Percentiles rank a stretch among this genome's conserved stretches.
Conservation (phyloP, 805 yeast genomes). For the Sungouiozyma ichnusensis region DNA sequence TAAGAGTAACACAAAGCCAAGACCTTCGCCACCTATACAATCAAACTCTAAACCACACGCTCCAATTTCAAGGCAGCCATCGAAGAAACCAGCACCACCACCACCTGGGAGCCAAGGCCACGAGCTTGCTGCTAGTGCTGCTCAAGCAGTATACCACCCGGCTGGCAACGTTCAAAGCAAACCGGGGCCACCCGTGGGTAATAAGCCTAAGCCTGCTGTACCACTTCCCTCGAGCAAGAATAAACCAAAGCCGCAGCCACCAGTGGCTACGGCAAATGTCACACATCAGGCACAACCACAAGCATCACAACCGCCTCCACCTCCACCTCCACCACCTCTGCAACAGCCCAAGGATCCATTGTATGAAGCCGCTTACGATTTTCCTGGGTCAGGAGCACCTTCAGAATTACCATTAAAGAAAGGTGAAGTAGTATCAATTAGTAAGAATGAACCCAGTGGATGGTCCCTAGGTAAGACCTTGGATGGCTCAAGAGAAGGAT, state of each 20-base stretch:
- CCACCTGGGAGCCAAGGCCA: constrained; percentile 23
- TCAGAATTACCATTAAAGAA: constrained; percentile 69
- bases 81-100: constrained; percentile 30
- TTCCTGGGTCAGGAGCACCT: constrained; percentile 75
- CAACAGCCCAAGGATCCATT: constrained; percentile 62
- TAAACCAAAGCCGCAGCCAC: constrained; percentile 14
- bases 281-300: constrained; percentile 8
- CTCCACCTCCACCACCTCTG: constrained; percentile 64
- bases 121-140: constrained; percentile 33
- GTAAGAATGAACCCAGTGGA: constrained; percentile 70
- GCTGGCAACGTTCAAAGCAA: constrained; percentile 22
- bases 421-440: constrained; percentile 65
- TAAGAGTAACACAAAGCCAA: constrained; percentile 8
- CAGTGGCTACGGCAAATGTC: constrained; percentile 5
- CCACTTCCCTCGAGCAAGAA: constrained; percentile 52
- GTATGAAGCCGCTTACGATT: constrained; percentile 78
- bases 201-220: constrained; percentile 26
- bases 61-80: constrained; percentile 18
- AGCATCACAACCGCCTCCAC: constrained; percentile 37
- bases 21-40: constrained; percentile 4
- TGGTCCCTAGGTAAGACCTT: constrained; percentile 86
- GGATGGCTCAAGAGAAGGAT: constrained; percentile 76
- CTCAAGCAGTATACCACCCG: constrained; percentile 29
- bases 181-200: constrained; percentile 13
- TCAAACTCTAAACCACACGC: constrained; percentile 14